Conservation (phyloP, 176 grass and related monocot species). For the Puccinellia tenuiflora region DNA sequence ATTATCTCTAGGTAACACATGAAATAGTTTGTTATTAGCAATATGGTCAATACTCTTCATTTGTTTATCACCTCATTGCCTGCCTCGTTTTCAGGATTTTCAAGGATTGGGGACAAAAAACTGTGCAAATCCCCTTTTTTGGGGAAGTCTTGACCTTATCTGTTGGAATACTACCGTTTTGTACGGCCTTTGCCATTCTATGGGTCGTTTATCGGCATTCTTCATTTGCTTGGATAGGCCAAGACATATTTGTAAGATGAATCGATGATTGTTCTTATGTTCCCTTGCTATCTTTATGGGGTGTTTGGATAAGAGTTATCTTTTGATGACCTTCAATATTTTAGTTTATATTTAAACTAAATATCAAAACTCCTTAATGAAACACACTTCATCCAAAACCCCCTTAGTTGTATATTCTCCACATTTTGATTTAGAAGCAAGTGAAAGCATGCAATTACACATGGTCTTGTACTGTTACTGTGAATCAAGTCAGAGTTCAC, state of each 20-base stretch:
- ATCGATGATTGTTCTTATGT: neutral
- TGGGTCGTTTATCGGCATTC: conserved; percentile 76
- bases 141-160: conserved; percentile 69
- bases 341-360: neutral
- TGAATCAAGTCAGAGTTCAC: neutral
- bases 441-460: neutral
- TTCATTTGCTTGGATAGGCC: conserved; percentile 95
- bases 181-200: conserved; percentile 64
- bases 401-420: neutral
- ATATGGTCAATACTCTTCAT: conserved; percentile 10
- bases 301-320: neutral
- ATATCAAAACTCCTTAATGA: neutral
- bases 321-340: neutral
- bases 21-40: conserved; percentile 4
- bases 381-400: neutral
- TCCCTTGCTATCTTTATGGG: neutral
- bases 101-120: conserved; percentile 71
- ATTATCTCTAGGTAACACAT: conserved; percentile 62
- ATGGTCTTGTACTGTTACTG: neutral
- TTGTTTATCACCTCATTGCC: conserved; percentile 4
- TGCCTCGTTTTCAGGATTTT: conserved; percentile 46
- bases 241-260: conserved; percentile 85
- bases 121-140: conserved; percentile 50
- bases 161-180: conserved; percentile 59
- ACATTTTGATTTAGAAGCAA: conserved; percentile 6